Evolutionary conservation across 2,329 filamentous ascomycete genomes (phyloP), one percentile per base, ranked within the genome.

Genomic region (Fusarium penzigii): DNA sequence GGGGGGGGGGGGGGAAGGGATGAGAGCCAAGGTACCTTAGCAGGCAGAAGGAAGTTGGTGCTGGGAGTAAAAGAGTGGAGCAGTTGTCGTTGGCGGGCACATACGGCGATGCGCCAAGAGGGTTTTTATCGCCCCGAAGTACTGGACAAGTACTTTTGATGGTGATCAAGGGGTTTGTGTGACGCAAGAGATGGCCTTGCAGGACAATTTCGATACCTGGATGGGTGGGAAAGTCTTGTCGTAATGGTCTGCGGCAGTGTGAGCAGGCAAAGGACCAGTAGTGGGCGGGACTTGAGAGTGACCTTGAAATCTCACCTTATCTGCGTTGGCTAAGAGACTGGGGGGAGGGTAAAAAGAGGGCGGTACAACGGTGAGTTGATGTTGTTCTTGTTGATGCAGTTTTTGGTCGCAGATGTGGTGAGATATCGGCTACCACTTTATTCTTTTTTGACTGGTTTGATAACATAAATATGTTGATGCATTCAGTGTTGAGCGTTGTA

Each of bases 61-160:
- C 10, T 36, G 32, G 32, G 32, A 4, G 9, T 25, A 45, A 52
- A 52, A 44, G 13, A 48, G 62, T 64, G 61, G 60, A 44, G 46
- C 48, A 42, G n/a, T 50, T 51, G 52, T 40, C 50, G n/a, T 50
- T 51, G 52, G 42, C 50, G 45, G 48, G 53, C 59, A 54, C 32
- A 36, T 36, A 14, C 32, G 32, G 32, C 9, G 32, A 36, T 36
- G 9, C 32, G 32, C 32, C 32, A 36, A 36, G 32, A 25, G 32
- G 13, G 10, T 36, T 14, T 36, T 36, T 36, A 9, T 36, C 32
- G 10, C 10, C 11, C 13, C 3, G 13, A 36, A 36, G 32, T 36
- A 36, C 32, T 14, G 10, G 32, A 14, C 13, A 14, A 9, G 32
- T 36, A 36, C 32, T 11, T 36, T 36, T 4, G 9, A 3, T 25